phyloP scores from a whole-genome alignment of 148 eudicot genomes.

The Gaultheria prostrata region DNA sequence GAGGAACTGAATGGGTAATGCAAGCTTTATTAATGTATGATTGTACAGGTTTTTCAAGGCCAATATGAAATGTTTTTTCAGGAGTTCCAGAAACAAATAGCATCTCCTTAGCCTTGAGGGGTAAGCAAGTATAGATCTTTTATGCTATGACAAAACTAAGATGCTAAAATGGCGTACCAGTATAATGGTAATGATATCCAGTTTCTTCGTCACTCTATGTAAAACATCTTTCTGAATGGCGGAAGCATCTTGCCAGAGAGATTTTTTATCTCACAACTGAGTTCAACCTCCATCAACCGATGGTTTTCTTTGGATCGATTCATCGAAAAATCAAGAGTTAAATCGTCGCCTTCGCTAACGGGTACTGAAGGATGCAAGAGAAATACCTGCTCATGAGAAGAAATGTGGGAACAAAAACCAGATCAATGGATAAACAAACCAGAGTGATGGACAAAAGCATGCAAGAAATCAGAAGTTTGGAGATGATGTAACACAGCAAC shows the following conservation, averaged over 20 bases:
- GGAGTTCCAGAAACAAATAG: background rate
- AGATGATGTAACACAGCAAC: background rate
- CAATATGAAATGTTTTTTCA: background rate
- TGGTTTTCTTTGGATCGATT: constrained; percentile 77
- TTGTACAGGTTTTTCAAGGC: background rate
- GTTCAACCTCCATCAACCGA: constrained; percentile 76
- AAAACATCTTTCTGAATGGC: constrained; percentile 55
- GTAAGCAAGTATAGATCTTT: background rate
- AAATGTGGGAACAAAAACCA: constrained; percentile 8
- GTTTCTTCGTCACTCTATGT: constrained; percentile 64
- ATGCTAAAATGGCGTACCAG: constrained; percentile 13
- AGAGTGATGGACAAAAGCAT: background rate
- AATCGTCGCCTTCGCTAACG: constrained; percentile 44
- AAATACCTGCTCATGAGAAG: constrained; percentile 56
- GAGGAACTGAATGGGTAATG: background rate
- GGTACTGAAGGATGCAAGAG: constrained; percentile 54
- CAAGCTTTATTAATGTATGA: background rate
- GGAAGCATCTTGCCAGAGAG: constrained; percentile 50
- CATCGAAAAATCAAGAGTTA: constrained; percentile 62
- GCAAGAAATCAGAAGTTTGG: background rate
- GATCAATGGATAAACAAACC: background rate
- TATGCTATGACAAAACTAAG: background rate
- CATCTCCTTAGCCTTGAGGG: background rate
- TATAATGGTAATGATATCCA: background rate
- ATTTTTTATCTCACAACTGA: constrained; percentile 51